A percentile compares a stretch with the other conserved stretches of the same genome.
Evolutionary conservation across 208 protist species (phyloP).

Genomic region (Leishmania braziliensis): DNA sequence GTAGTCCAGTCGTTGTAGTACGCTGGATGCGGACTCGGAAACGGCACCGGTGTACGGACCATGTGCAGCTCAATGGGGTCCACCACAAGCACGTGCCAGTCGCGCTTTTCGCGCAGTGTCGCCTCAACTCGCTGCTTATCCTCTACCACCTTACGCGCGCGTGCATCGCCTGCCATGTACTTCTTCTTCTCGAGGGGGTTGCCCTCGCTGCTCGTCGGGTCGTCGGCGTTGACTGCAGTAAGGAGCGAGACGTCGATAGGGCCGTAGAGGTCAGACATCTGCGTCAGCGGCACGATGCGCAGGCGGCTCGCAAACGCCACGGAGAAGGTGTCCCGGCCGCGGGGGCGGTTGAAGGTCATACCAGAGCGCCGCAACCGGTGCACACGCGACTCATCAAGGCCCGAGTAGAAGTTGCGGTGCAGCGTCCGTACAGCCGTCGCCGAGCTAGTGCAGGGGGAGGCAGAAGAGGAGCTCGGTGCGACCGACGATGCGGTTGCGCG

Average conservation of each 20-base stretch:
- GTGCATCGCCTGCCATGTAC: constrained; percentile 35
- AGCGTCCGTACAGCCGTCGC: not conserved
- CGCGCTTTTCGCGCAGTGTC: constrained; percentile 22
- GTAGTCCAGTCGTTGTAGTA: constrained; percentile 55
- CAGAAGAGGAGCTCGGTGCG: not conserved
- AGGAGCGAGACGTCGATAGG: constrained; percentile 30
- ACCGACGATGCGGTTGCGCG: not conserved
- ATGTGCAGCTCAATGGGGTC: constrained; percentile 46
- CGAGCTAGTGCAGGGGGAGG: not conserved
- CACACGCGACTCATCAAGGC: constrained; percentile 73
- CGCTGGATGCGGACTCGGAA: constrained; percentile 56
- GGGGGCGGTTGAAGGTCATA: constrained; percentile 78
- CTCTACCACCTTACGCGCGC: constrained; percentile 31
- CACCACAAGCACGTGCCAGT: constrained; percentile 69
- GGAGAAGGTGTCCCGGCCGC: constrained; percentile 77
- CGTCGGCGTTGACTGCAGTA: constrained; percentile 22
- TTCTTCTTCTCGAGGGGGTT: constrained; percentile 43
- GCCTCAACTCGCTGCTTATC: constrained; percentile 28
- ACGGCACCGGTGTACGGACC: constrained; percentile 44
- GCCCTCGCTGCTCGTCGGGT: constrained; percentile 43
- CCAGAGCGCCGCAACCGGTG: constrained; percentile 57
- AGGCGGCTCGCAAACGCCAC: constrained; percentile 75
- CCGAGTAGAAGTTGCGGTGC: constrained; percentile 61
- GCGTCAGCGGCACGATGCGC: constrained; percentile 32
- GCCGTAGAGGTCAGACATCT: constrained; percentile 33